Percentiles rank a stretch among this genome's conserved stretches.
Conservation (phyloP, 108 stramenopile species). For the Aurantiochytrium sp. region DNA sequence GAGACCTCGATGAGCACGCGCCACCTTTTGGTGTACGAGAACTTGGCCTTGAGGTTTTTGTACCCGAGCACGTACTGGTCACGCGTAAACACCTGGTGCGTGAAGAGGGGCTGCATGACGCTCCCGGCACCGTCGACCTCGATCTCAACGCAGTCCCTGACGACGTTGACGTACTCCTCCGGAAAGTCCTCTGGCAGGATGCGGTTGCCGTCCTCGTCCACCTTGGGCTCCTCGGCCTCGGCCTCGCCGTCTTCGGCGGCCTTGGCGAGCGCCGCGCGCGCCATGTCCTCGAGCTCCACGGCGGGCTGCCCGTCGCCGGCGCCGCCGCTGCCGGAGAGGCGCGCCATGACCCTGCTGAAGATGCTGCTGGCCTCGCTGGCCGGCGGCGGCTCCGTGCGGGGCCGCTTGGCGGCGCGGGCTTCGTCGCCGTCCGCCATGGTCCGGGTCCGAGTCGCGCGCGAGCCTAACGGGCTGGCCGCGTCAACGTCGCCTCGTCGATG, state of each 20-base stretch:
- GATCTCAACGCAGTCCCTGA: not conserved
- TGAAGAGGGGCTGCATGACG: not conserved
- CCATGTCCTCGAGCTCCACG: no score
- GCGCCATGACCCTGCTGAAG: no score
- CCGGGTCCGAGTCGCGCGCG: no score
- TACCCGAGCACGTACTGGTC: slow-evolving; percentile 19
- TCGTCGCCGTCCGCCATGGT: no score
- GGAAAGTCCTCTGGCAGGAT: not conserved
- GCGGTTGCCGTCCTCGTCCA: not conserved
- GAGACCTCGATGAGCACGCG: not conserved
- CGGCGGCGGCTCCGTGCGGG: no score
- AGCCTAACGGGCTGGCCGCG: no score
- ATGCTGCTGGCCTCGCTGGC: no score
- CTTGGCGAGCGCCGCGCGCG: no score
- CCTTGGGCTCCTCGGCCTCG: not conserved
- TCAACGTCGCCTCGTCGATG: no score
- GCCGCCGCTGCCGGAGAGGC: no score
- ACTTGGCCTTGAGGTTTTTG: not conserved
- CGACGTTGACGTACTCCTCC: not conserved
- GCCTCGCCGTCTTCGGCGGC: not conserved
- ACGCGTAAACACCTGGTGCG: not conserved
- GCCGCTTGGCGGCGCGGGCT: no score
- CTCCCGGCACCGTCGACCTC: not conserved
- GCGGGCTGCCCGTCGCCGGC: no score
- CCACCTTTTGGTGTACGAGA: not conserved